phyloP scores from a whole-genome alignment of 2,329 filamentous ascomycete genomes.

The Leptographium wingfieldii region DNA sequence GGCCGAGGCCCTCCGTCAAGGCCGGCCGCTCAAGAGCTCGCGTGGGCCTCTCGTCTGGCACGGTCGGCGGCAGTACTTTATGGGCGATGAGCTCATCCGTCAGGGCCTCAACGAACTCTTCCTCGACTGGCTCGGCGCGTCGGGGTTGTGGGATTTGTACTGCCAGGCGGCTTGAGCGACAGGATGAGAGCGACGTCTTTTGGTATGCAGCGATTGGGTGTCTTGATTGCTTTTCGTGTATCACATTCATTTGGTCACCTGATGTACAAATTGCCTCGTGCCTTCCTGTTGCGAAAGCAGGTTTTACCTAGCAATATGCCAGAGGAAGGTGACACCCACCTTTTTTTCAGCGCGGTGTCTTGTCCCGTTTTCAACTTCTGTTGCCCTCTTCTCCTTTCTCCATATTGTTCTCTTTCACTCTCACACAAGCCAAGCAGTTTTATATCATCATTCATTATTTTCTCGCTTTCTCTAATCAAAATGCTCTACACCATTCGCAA shows the following conservation, averaged over 20 bases:
- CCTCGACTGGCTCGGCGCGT: not conserved
- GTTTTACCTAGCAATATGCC: too few relatives aligned
- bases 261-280: too few relatives aligned
- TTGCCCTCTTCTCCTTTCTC: not conserved
- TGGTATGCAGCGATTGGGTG: too few relatives aligned
- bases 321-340: too few relatives aligned
- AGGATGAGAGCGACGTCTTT: not conserved
- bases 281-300: too few relatives aligned
- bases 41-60: not conserved
- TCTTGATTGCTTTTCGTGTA: too few relatives aligned
- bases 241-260: too few relatives aligned
- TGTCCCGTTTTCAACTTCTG: not conserved
- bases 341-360: not conserved
- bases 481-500: not conserved
- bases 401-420: not conserved
- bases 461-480: too few relatives aligned
- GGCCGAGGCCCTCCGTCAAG: not conserved
- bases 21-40: not conserved
- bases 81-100: not conserved
- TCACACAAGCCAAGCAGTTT: not conserved
- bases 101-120: not conserved
- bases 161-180: not conserved
- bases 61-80: not conserved
- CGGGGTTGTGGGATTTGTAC: not conserved
- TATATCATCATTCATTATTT: not conserved